phyloP scores from a whole-genome alignment of 2,329 filamentous ascomycete genomes.

The Microsporum canis region DNA sequence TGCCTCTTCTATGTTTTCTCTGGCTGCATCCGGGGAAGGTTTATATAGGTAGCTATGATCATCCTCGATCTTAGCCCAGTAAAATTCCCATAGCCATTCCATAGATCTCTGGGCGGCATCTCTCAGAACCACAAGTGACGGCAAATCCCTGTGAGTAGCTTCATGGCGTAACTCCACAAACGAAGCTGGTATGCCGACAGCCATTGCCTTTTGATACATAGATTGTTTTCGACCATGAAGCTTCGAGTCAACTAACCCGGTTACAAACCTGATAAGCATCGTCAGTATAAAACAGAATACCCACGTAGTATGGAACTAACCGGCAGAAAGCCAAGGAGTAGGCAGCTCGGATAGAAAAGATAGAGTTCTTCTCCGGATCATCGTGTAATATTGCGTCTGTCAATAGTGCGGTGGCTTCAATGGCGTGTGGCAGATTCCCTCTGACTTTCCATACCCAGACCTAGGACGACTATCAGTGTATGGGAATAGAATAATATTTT shows the following conservation, averaged over 20 bases:
- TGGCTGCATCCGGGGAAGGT: too few relatives aligned
- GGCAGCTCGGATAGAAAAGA: slow-evolving; percentile 35
- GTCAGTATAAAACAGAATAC: background rate
- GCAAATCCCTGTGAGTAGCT: slow-evolving; percentile 79
- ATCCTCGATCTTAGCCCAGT: slow-evolving; percentile 53
- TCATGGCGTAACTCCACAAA: slow-evolving; percentile 87
- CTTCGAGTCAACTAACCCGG: slow-evolving; percentile 35
- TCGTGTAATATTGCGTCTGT: slow-evolving; percentile 38
- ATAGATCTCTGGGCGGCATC: slow-evolving; percentile 59
- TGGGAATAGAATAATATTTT: background rate
- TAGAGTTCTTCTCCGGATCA: slow-evolving; percentile 30
- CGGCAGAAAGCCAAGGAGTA: slow-evolving; percentile 38
- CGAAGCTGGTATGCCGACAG: slow-evolving; percentile 43
- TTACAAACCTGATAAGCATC: slow-evolving; percentile 30
- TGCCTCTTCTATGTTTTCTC: too few relatives aligned
- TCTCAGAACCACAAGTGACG: slow-evolving; percentile 61
- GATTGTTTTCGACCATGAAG: slow-evolving; percentile 31
- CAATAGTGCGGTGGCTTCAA: slow-evolving; percentile 37
- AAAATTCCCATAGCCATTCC: slow-evolving; percentile 79
- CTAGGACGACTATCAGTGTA: slow-evolving; percentile 17
- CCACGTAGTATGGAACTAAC: slow-evolving; percentile 18
- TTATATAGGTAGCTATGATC: background rate
- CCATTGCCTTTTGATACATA: slow-evolving; percentile 36
- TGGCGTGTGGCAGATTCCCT: slow-evolving; percentile 35
- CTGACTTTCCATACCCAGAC: slow-evolving; percentile 37